A percentile compares a stretch with the other conserved stretches of the same genome.
Conservation (phyloP, 345 rosid species). For the Dimocarpus longan region DNA sequence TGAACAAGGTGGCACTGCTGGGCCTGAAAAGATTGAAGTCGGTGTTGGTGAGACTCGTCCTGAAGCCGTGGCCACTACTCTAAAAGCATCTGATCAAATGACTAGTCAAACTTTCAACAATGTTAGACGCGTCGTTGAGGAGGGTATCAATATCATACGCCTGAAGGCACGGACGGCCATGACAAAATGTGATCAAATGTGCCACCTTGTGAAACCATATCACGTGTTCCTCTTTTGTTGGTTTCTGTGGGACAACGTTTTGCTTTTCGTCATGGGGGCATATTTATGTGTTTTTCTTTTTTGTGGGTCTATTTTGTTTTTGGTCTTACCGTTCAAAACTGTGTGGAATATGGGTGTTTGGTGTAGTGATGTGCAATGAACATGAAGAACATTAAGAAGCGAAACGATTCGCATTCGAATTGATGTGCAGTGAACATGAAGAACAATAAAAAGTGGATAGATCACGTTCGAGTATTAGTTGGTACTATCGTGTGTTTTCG, state of each 20-base stretch:
- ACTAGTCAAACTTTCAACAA: constrained; percentile 69
- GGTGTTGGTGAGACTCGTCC: constrained; percentile 27
- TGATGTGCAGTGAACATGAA: too few species aligned
- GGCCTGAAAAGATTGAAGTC: constrained; percentile 18
- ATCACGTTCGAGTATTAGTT: too few species aligned
- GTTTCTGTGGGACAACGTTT: neutral
- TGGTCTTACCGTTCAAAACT: too few species aligned
- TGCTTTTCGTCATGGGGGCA: neutral
- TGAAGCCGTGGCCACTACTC: constrained; percentile 25
- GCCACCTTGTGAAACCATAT: neutral
- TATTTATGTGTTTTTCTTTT: too few species aligned
- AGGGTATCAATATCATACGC: constrained; percentile 14
- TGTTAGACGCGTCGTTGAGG: constrained; percentile 53
- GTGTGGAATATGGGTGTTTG: too few species aligned
- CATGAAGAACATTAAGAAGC: too few species aligned
- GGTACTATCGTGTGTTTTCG: too few species aligned
- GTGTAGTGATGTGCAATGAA: too few species aligned
- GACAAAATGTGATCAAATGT: constrained; percentile 28
- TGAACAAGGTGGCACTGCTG: constrained; percentile 32
- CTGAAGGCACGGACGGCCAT: constrained; percentile 14
- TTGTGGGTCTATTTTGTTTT: too few species aligned
- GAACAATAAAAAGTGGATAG: too few species aligned
- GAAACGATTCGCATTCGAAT: too few species aligned
- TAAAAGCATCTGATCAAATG: constrained; percentile 60
- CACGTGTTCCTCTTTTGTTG: neutral